Conservation (phyloP, 768 basidiomycete species). For the Russula abietina region DNA sequence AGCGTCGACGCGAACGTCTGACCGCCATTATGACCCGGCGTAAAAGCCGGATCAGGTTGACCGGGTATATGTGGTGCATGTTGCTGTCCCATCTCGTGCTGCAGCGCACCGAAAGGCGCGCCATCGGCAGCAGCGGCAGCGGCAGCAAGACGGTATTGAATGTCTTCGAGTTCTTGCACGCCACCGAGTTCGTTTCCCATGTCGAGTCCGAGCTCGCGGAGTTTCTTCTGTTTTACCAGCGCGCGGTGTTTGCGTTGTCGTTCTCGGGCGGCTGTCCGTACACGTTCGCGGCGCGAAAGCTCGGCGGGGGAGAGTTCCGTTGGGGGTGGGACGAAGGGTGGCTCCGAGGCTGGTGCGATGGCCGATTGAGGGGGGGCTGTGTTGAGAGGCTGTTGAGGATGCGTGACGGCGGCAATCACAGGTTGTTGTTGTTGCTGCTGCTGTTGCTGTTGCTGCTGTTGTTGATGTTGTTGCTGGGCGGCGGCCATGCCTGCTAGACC, state of each 20-base stretch:
- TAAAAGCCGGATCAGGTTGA: conserved; percentile 54
- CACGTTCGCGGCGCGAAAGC: conserved; percentile 56
- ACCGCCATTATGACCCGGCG: conserved; percentile 53
- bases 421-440: conserved; percentile 24
- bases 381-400: conserved; percentile 16
- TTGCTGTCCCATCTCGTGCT: conserved; percentile 32
- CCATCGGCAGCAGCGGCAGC: conserved; percentile 39
- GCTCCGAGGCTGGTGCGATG: conserved; percentile 25
- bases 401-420: conserved; percentile 17
- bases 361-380: conserved; percentile 13
- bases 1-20: conserved; percentile 78
- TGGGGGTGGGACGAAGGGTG: conserved; percentile 39
- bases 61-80: conserved; percentile 35
- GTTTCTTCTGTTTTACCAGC: conserved; percentile 71
- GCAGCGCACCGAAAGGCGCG: conserved; percentile 33
- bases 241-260: conserved; percentile 77
- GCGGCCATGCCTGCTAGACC: conserved; percentile 28
- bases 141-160: conserved; percentile 53
- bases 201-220: conserved; percentile 76
- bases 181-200: conserved; percentile 63
- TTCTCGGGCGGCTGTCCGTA: conserved; percentile 72
- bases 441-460: conserved; percentile 24
- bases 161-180: conserved; percentile 52
- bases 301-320: conserved; percentile 57
- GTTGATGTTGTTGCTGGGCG: conserved; percentile 25